Conservation (phyloP, 2,329 filamentous ascomycete genomes). For the Ophiostoma sp. region DNA sequence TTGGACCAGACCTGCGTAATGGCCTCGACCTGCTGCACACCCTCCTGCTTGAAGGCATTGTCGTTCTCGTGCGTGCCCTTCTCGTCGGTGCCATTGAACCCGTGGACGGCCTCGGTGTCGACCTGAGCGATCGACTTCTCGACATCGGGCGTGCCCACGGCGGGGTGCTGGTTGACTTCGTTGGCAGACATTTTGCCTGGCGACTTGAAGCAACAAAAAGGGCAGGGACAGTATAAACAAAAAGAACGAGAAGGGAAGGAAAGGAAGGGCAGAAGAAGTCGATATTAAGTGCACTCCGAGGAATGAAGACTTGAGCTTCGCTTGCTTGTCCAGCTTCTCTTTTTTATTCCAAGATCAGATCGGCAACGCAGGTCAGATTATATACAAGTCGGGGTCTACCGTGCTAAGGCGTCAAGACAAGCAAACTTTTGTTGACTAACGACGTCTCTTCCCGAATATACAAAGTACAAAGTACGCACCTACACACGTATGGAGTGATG, state of each 20-base stretch:
- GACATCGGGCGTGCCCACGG: background rate
- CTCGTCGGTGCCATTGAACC: background rate
- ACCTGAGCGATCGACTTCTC: background rate
- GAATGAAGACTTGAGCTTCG: background rate
- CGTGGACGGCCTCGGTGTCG: background rate
- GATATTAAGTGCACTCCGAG: background rate
- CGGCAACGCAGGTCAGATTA: conserved; percentile 7
- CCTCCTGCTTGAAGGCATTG: conserved; percentile 40
- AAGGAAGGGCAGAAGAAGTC: background rate
- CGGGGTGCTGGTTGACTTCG: background rate
- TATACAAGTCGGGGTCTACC: background rate
- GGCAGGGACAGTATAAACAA: background rate
- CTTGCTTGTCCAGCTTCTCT: background rate
- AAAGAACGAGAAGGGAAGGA: background rate
- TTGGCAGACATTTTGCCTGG: background rate
- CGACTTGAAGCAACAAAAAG: background rate
- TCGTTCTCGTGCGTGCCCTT: background rate
- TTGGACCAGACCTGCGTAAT: conserved; percentile 47
- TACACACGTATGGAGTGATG: background rate
- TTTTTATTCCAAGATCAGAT: background rate
- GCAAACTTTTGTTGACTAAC: background rate
- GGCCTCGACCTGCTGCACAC: conserved; percentile 50
- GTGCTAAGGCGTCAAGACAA: background rate
- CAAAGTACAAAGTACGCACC: background rate
- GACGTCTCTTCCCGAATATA: background rate